phyloP scores from a whole-genome alignment of 2,329 filamentous ascomycete genomes.

The Aspergillus nomiae region DNA sequence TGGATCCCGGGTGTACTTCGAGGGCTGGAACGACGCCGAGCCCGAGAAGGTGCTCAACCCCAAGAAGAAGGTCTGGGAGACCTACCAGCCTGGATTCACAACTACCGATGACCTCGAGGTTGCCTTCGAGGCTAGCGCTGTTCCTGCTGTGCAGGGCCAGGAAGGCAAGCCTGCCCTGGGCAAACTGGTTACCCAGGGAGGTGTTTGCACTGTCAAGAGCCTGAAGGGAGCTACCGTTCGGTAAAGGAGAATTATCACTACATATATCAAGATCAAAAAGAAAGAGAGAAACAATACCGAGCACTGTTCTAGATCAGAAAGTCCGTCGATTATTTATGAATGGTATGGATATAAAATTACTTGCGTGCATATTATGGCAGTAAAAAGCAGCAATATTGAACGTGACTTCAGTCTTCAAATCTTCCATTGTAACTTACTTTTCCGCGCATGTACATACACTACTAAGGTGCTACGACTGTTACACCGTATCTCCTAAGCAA shows the following conservation, averaged over 20 bases:
- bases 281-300: constrained; percentile 16
- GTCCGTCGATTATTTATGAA: neutral
- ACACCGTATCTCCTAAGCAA: neutral
- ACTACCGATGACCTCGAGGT: constrained; percentile 81
- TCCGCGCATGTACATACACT: neutral
- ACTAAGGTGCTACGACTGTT: neutral
- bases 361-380: constrained; percentile 3
- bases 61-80: constrained; percentile 99
- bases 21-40: constrained; percentile 84
- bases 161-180: constrained; percentile 58
- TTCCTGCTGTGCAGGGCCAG: constrained; percentile 73
- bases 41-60: constrained; percentile 93
- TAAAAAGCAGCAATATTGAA: constrained; percentile 12
- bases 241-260: constrained; percentile 52
- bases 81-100: constrained; percentile 92
- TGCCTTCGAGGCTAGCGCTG: constrained; percentile 77
- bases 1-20: constrained; percentile 87
- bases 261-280: constrained; percentile 8
- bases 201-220: constrained; percentile 78
- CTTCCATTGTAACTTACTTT: neutral
- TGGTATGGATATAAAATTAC: constrained; percentile 5
- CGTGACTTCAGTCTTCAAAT: constrained; percentile 2
- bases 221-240: constrained; percentile 80
- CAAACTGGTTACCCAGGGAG: constrained; percentile 75
- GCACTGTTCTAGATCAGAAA: neutral